Evolutionary conservation across 2,329 filamentous ascomycete species (phyloP).

Genomic region (Diaporthe vexans): DNA sequence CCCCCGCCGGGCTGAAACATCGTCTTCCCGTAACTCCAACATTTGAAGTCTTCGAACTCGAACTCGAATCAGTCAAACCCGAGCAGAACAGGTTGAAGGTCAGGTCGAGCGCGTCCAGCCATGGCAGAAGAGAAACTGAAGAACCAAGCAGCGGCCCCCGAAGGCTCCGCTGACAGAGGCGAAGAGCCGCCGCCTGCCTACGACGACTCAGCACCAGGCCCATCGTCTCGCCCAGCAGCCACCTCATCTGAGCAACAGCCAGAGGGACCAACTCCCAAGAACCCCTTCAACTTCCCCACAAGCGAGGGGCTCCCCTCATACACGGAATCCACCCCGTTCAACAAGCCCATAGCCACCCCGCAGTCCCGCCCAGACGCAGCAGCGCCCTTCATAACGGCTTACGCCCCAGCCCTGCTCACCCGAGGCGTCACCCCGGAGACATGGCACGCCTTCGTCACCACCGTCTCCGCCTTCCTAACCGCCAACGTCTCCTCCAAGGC

Average conservation of each 20-base stretch:
- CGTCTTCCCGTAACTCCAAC: too few relatives aligned
- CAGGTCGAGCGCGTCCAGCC: too few relatives aligned
- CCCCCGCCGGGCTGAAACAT: neutral
- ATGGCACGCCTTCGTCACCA: slow-evolving; percentile 28
- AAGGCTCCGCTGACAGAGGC: neutral
- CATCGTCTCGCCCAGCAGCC: neutral
- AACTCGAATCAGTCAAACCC: neutral
- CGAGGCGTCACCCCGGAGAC: slow-evolving; percentile 45
- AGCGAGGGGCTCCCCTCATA: neutral
- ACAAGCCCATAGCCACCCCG: slow-evolving; percentile 57
- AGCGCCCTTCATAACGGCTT: slow-evolving; percentile 57
- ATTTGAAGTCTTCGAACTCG: too few relatives aligned
- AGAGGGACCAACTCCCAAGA: neutral
- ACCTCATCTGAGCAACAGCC: neutral
- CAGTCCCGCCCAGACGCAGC: slow-evolving; percentile 53
- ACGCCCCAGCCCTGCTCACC: slow-evolving; percentile 54
- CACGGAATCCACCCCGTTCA: slow-evolving; percentile 10
- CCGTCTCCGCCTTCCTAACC: slow-evolving; percentile 16
- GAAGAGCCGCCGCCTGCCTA: slow-evolving; percentile 18
- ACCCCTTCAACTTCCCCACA: slow-evolving; percentile 28
- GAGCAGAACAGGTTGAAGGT: too few relatives aligned
- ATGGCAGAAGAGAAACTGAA: neutral
- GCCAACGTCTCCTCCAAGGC: slow-evolving; percentile 29
- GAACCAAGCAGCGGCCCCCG: neutral
- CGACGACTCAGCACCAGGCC: slow-evolving; percentile 6